A percentile compares a stretch with the other conserved stretches of the same genome.
phyloP scores from a whole-genome alignment of 768 basidiomycete species.

The Mycena olivaceomarginata region DNA sequence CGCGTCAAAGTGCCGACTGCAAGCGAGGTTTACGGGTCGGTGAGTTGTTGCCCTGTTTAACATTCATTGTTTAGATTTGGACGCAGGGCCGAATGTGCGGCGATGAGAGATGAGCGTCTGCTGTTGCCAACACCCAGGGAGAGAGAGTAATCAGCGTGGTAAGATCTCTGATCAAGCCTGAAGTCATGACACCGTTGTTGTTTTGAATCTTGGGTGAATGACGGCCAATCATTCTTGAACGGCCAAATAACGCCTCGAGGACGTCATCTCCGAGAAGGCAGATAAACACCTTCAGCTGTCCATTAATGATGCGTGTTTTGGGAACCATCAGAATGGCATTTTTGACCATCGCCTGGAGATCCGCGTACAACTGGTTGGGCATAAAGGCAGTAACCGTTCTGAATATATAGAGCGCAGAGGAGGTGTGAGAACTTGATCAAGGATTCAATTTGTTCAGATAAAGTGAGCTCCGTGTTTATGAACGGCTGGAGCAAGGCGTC shows the following conservation, averaged over 20 bases:
- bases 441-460: slow-evolving; percentile 51
- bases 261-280: slow-evolving; percentile 52
- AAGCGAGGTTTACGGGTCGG: too few species aligned
- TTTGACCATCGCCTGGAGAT: slow-evolving; percentile 52
- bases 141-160: too few species aligned
- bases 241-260: slow-evolving; percentile 53
- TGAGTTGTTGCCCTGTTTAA: too few species aligned
- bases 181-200: too few species aligned
- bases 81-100: too few species aligned
- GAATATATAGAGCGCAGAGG: slow-evolving; percentile 44
- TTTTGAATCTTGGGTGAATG: slow-evolving; percentile 21
- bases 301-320: slow-evolving; percentile 50
- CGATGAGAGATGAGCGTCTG: too few species aligned
- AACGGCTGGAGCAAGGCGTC: slow-evolving; percentile 51
- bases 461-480: slow-evolving; percentile 43
- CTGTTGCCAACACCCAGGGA: too few species aligned
- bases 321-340: slow-evolving; percentile 42
- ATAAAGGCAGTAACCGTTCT: slow-evolving; percentile 49
- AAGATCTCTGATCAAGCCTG: too few species aligned
- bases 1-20: too few species aligned
- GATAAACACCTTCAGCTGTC: slow-evolving; percentile 34
- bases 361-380: slow-evolving; percentile 53
- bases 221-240: slow-evolving; percentile 34
- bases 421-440: slow-evolving; percentile 50
- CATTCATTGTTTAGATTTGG: too few species aligned